phyloP scores from a whole-genome alignment of 495 filamentous ascomycete species.

The Aspergillus bertholletiae region DNA sequence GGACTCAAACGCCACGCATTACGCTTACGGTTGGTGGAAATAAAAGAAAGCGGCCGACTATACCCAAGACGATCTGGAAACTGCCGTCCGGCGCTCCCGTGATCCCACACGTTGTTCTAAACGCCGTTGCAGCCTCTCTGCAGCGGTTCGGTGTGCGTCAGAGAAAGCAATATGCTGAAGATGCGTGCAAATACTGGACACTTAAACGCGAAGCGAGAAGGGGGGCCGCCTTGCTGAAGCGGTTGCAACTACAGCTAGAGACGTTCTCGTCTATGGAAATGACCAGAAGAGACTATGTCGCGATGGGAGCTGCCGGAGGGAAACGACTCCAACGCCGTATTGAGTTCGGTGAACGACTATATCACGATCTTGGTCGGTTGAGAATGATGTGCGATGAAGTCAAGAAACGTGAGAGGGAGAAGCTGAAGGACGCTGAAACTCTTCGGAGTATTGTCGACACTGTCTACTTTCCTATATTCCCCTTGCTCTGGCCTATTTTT shows the following conservation, averaged over 20 bases:
- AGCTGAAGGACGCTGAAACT: conserved; percentile 70
- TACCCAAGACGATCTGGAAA: conserved; percentile 78
- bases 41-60: conserved; percentile 65
- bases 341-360: conserved; percentile 76
- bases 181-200: conserved; percentile 96
- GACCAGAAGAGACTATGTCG: conserved; percentile 84
- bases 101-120: conserved; percentile 80
- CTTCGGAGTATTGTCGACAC: conserved; percentile 75
- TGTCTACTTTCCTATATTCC: conserved; percentile 84
- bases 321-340: conserved; percentile 75
- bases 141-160: conserved; percentile 77
- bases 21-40: conserved; percentile 66
- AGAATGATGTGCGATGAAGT: conserved; percentile 63
- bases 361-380: conserved; percentile 72
- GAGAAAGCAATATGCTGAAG: conserved; percentile 84
- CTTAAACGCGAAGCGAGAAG: conserved; percentile 89
- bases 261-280: conserved; percentile 96
- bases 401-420: conserved; percentile 67
- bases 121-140: conserved; percentile 74
- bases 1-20: conserved; percentile 41
- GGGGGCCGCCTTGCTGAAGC: conserved; percentile 86
- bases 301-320: conserved; percentile 81
- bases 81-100: conserved; percentile 93
- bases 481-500: conserved; percentile 73
- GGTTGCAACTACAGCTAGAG: conserved; percentile 82